Conservation (phyloP, 352 stramenopile species). For the Globisporangium okanoganense region DNA sequence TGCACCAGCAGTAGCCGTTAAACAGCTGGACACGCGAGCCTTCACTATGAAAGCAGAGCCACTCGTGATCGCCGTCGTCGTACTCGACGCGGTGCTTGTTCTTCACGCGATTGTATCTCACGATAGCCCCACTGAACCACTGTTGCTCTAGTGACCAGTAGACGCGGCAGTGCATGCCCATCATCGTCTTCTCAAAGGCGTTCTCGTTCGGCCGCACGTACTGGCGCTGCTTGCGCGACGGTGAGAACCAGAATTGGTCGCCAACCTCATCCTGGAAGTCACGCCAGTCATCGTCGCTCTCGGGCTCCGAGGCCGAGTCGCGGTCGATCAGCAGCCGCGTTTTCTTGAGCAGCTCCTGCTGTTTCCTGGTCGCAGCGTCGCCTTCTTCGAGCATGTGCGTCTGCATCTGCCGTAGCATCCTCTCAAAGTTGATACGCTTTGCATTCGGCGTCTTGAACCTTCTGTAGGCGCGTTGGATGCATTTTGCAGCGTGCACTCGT, state of each 20-base stretch:
- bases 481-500: constrained; percentile 28
- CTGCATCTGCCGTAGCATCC: constrained; percentile 48
- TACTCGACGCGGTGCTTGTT: constrained; percentile 71
- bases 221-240: constrained; percentile 49
- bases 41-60: constrained; percentile 39
- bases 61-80: constrained; percentile 76
- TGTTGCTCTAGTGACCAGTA: constrained; percentile 73
- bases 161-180: constrained; percentile 62
- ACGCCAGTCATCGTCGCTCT: constrained; percentile 77
- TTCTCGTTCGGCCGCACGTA: constrained; percentile 71
- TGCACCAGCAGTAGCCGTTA: constrained; percentile 70
- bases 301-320: constrained; percentile 69
- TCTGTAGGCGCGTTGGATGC: constrained; percentile 56
- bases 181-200: constrained; percentile 41
- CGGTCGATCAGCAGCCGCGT: constrained; percentile 40
- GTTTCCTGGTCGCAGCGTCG: constrained; percentile 32
- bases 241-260: constrained; percentile 79
- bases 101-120: constrained; percentile 53
- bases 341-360: constrained; percentile 46
- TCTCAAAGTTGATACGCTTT: constrained; percentile 40
- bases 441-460: constrained; percentile 36
- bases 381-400: constrained; percentile 46
- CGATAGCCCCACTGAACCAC: constrained; percentile 63
- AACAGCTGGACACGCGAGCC: constrained; percentile 59
- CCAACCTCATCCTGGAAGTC: constrained; percentile 62